These are phyloP conservation scores for Penicillium riverlandense DNA, from an alignment of 495 filamentous ascomycete species.

Conservation along the genomic window DNA sequence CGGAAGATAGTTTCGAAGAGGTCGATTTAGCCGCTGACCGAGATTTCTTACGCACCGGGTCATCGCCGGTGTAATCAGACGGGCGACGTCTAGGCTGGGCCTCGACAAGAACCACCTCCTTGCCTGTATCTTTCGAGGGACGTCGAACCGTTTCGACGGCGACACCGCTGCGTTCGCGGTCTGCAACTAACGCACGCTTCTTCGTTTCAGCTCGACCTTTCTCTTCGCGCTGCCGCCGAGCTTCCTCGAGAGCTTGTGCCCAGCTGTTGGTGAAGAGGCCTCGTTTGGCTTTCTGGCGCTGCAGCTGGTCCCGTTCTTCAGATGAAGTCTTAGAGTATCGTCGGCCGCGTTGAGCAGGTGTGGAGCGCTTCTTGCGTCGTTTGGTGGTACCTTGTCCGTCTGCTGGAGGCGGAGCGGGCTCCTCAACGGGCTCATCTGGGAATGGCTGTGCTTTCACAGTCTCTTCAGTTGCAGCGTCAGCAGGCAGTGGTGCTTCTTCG, in stretches of 20 bases:
- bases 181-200: slow-evolving; percentile 12
- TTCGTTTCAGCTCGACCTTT: slow-evolving; percentile 19
- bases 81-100: slow-evolving; percentile 16
- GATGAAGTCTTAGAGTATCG: slow-evolving; percentile 31
- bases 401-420: slow-evolving; percentile 9
- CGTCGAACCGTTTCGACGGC: slow-evolving; percentile 7
- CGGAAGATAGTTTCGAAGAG: slow-evolving; percentile 22
- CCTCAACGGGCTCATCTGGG: slow-evolving; percentile 6
- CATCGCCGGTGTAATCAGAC: slow-evolving; percentile 21
- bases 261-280: slow-evolving; percentile 30
- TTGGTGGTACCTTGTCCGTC: slow-evolving; percentile 7
- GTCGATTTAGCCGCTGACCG: slow-evolving; percentile 14
- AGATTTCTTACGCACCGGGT: slow-evolving; percentile 10
- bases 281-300: slow-evolving; percentile 32
- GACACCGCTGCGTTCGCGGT: slow-evolving; percentile 15
- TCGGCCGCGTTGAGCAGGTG: slow-evolving; percentile 20
- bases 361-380: slow-evolving; percentile 26
- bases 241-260: slow-evolving; percentile 33
- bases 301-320: slow-evolving; percentile 21
- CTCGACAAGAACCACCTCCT: slow-evolving; percentile 6
- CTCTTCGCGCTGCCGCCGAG: slow-evolving; percentile 31
- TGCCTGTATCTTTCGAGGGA: too few species aligned
- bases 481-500: slow-evolving; percentile 1
- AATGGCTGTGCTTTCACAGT: slow-evolving; percentile 1
- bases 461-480: slow-evolving; percentile 4